Conservation (phyloP, 176 grass and related monocot species). For the Cenchrus purpureus region DNA sequence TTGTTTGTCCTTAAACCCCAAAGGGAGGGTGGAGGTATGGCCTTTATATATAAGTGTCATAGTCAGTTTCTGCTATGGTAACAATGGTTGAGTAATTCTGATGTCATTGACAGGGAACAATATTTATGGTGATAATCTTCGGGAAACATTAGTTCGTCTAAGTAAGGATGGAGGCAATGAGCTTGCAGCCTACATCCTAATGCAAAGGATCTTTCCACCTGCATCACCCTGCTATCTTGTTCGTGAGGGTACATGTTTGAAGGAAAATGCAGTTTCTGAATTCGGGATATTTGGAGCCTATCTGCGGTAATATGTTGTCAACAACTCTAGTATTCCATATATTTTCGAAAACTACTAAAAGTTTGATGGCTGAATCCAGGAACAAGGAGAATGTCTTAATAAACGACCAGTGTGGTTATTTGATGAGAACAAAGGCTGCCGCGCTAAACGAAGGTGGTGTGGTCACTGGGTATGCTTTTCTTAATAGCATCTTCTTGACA, state of each 20-base stretch:
- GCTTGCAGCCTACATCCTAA: slow-evolving; percentile 67
- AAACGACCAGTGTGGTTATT: slow-evolving; percentile 64
- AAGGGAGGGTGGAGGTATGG: slow-evolving; percentile 67
- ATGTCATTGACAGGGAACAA: slow-evolving; percentile 55
- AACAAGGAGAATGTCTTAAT: slow-evolving; percentile 64
- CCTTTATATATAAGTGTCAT: not conserved
- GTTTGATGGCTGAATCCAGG: slow-evolving; percentile 36
- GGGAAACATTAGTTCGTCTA: slow-evolving; percentile 49
- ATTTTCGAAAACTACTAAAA: not conserved
- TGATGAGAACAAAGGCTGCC: slow-evolving; percentile 66
- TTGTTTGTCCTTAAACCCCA: slow-evolving; percentile 75
- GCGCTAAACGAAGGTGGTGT: slow-evolving; percentile 79
- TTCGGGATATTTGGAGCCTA: slow-evolving; percentile 69
- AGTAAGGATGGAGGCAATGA: slow-evolving; percentile 46
- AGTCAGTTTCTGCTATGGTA: not conserved
- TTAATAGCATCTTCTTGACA: slow-evolving; percentile 64
- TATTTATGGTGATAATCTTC: slow-evolving; percentile 58
- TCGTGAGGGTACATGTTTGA: slow-evolving; percentile 46
- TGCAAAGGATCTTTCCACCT: slow-evolving; percentile 71
- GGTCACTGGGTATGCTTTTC: slow-evolving; percentile 64
- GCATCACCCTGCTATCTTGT: slow-evolving; percentile 57
- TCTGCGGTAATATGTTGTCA: slow-evolving; percentile 39
- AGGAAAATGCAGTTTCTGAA: slow-evolving; percentile 58
- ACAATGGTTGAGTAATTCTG: not conserved
- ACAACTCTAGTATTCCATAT: not conserved